phyloP scores from a whole-genome alignment of 2,329 filamentous ascomycete species.

The Purpureocillium takamizusanense region DNA sequence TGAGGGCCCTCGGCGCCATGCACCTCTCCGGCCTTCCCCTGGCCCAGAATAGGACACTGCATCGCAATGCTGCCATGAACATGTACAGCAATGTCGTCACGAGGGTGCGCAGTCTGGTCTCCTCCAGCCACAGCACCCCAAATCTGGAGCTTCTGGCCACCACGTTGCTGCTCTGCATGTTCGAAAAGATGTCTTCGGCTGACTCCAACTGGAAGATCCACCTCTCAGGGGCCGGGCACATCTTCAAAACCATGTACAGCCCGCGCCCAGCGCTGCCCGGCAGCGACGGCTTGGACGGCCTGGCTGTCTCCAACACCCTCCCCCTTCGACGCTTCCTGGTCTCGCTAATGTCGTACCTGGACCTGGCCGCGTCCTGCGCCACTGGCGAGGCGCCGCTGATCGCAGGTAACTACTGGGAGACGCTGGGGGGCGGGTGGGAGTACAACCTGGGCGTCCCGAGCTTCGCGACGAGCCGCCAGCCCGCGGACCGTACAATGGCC shows the following conservation, averaged over 20 bases:
- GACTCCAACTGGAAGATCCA: constrained; percentile 26
- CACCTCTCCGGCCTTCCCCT: constrained; percentile 27
- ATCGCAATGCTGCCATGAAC: constrained; percentile 26
- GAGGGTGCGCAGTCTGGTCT: constrained; percentile 11
- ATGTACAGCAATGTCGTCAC: constrained; percentile 25
- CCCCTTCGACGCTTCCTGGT: constrained; percentile 21
- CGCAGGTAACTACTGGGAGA: constrained; percentile 27
- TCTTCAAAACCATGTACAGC: constrained; percentile 15
- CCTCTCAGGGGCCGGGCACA: constrained; percentile 26
- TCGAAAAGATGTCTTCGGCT: constrained; percentile 7
- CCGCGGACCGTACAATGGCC: constrained; percentile 4
- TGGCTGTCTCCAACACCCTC: neutral
- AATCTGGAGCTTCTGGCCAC: constrained; percentile 13
- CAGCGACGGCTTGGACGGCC: neutral
- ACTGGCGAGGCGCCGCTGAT: constrained; percentile 25
- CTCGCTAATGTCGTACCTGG: constrained; percentile 26
- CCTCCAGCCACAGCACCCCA: constrained; percentile 17
- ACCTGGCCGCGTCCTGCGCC: constrained; percentile 27
- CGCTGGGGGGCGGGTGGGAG: constrained; percentile 25
- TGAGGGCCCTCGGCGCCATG: constrained; percentile 28
- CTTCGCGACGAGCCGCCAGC: constrained; percentile 1
- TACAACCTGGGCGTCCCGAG: constrained; percentile 16
- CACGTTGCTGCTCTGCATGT: constrained; percentile 10
- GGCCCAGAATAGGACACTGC: constrained; percentile 18
- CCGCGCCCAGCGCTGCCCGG: neutral